Evolutionary conservation across 129 eudicot species (phyloP).

Genomic region (Silybum marianum): DNA sequence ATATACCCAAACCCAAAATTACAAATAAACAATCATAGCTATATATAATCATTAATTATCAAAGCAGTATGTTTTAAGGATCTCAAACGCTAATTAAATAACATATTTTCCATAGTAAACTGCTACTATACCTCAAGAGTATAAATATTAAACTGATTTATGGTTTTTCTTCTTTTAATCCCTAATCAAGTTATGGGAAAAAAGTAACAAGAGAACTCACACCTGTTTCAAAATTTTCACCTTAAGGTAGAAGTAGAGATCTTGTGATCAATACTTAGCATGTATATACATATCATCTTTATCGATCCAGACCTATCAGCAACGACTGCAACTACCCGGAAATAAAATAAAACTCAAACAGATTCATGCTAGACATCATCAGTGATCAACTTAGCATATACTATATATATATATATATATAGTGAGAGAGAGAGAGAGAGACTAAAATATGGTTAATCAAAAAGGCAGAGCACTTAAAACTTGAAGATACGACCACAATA

Average conservation of each 20-base stretch:
- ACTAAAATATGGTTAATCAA: neutral
- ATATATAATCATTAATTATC: conserved; percentile 1
- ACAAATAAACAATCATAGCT: conserved; percentile 3
- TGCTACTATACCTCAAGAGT: conserved; percentile 10
- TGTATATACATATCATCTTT: neutral
- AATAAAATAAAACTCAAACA: conserved; percentile 7
- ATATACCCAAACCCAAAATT: neutral
- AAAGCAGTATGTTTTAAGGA: conserved; percentile 1
- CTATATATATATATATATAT: neutral
- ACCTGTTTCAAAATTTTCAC: neutral
- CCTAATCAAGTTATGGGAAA: neutral
- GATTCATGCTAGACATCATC: conserved; percentile 19
- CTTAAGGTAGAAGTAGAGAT: conserved; percentile 20
- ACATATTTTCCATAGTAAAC: neutral
- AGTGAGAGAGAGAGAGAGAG: too few species aligned
- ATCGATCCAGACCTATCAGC: conserved; percentile 15
- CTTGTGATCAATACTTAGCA: conserved; percentile 4
- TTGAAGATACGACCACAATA: conserved; percentile 25
- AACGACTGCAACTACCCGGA: conserved; percentile 15
- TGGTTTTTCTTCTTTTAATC: neutral
- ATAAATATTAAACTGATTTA: conserved; percentile 7
- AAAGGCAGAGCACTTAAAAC: conserved; percentile 24
- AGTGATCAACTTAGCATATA: neutral
- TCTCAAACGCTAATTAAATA: neutral
- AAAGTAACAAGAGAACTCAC: conserved; percentile 7